These are phyloP conservation scores for Fraxinus platypoda DNA, from an alignment of 305 asterid genomes.

Conservation along the genomic window DNA sequence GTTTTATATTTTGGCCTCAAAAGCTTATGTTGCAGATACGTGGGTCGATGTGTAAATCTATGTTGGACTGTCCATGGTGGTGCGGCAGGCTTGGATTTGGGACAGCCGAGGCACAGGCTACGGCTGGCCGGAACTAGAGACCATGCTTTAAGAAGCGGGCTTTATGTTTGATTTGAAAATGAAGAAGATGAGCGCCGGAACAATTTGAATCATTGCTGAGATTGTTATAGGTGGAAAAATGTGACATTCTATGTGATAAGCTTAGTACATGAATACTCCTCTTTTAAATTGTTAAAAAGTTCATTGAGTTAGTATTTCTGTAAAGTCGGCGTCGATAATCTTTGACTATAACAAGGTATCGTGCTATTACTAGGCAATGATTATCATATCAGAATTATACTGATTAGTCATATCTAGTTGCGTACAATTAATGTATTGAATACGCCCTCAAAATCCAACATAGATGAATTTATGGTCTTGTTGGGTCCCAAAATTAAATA, in stretches of 20 bases:
- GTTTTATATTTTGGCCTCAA: neutral
- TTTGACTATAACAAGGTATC: neutral
- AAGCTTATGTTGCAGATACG: neutral
- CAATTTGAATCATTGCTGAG: neutral
- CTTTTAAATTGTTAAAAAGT: neutral
- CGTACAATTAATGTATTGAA: neutral
- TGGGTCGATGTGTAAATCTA: neutral
- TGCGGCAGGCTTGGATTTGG: neutral
- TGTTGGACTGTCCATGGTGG: neutral
- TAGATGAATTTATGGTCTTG: neutral
- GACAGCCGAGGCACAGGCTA: neutral
- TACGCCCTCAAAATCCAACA: neutral
- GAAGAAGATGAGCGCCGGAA: neutral
- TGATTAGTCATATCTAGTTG: neutral
- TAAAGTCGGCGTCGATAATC: neutral
- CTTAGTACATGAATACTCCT: neutral
- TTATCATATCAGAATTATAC: neutral
- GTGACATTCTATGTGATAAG: neutral
- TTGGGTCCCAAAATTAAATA: neutral
- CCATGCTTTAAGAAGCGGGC: neutral
- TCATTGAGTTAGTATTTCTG: neutral
- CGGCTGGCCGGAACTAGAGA: neutral
- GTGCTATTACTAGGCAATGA: neutral
- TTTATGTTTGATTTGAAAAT: neutral
- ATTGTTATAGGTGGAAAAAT: neutral